A percentile compares a stretch with the other conserved stretches of the same genome.
These are phyloP conservation scores for Syzygium aqueum DNA, from an alignment of 345 rosid genomes.

Conservation along the genomic window DNA sequence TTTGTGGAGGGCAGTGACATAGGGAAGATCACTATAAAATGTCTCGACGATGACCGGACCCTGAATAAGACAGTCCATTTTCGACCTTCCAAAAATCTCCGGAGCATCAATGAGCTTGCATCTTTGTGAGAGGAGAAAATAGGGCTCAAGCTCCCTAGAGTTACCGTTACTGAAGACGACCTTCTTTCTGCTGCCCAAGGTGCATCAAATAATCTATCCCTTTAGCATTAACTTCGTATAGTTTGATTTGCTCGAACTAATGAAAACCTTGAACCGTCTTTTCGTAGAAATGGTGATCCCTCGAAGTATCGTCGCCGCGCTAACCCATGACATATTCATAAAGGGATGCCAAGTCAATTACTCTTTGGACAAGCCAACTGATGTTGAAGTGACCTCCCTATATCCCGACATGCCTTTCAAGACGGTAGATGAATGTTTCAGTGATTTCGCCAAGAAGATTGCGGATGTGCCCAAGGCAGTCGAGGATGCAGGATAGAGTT, in stretches of 20 bases:
- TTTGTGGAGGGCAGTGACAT: conserved; percentile 57
- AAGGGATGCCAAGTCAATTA: conserved; percentile 57
- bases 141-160: conserved; percentile 37
- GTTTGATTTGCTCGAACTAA: neutral
- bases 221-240: neutral
- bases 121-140: conserved; percentile 53
- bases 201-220: neutral
- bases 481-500: neutral
- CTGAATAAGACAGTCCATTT: conserved; percentile 52
- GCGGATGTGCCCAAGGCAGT: neutral
- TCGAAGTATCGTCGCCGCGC: conserved; percentile 52
- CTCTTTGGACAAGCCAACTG: conserved; percentile 16
- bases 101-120: conserved; percentile 57
- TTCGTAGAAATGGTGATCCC: conserved; percentile 44
- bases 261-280: neutral
- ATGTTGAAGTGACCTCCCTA: conserved; percentile 26
- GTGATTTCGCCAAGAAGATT: conserved; percentile 23
- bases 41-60: conserved; percentile 35
- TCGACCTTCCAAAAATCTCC: conserved; percentile 37
- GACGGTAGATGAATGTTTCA: conserved; percentile 38
- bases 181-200: conserved; percentile 50
- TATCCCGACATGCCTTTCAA: conserved; percentile 32
- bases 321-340: conserved; percentile 65
- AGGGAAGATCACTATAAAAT: conserved; percentile 54
- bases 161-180: conserved; percentile 27